A percentile compares a stretch with the other conserved stretches of the same genome.
Conservation (phyloP, 1,139 yeast genomes). For the Kodamaea derodonti region DNA sequence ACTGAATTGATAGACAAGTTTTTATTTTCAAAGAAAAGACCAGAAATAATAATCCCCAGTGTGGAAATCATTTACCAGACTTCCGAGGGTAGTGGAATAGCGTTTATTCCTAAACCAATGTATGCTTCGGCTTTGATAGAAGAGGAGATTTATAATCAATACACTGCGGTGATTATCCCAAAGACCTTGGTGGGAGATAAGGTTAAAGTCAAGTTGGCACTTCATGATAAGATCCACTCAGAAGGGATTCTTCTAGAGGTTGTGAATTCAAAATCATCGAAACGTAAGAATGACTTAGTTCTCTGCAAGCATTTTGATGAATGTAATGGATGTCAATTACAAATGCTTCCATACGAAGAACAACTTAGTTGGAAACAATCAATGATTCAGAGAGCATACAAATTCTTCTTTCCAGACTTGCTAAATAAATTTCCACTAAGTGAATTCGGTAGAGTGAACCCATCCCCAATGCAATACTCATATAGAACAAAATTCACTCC, state of each 20-base stretch:
- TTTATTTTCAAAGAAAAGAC: constrained; percentile 21
- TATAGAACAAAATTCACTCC: constrained; percentile 40
- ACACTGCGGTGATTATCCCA: constrained; percentile 32
- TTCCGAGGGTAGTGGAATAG: constrained; percentile 39
- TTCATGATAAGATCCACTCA: constrained; percentile 29
- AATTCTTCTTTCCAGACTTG: constrained; percentile 31
- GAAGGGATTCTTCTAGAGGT: constrained; percentile 28
- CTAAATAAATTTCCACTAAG: constrained; percentile 5
- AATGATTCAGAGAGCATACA: constrained; percentile 32
- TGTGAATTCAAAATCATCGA: constrained; percentile 10
- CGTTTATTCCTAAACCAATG: constrained; percentile 24
- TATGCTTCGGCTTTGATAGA: constrained; percentile 17
- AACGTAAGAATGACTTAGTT: constrained; percentile 26
- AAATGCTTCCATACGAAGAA: constrained; percentile 39
- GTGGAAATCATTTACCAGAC: constrained; percentile 29
- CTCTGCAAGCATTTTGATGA: constrained; percentile 72
- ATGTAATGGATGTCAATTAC: constrained; percentile 53
- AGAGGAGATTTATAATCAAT: constrained; percentile 12
- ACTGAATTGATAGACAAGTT: constrained; percentile 25
- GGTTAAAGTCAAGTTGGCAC: constrained; percentile 25
- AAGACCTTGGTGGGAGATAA: constrained; percentile 38
- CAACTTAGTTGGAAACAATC: constrained; percentile 32
- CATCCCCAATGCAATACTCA: constrained; percentile 32
- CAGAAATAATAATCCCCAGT: constrained; percentile 15
- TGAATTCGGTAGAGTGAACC: constrained; percentile 15